These are phyloP conservation scores for Gossypium thurberi DNA, from an alignment of 345 rosid species.

Conservation along the genomic window DNA sequence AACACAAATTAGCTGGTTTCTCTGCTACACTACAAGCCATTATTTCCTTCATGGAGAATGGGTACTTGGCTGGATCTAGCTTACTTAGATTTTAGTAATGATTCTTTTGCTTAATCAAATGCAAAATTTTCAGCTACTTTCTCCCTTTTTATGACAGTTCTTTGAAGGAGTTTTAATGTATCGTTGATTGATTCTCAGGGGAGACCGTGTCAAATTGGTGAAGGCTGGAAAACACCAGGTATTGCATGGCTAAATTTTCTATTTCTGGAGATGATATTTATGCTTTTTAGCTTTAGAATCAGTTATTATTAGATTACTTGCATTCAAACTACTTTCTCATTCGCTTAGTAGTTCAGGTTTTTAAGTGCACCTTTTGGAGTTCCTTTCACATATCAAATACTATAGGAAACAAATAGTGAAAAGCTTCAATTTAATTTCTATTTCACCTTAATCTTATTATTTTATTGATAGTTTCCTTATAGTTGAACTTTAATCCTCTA, in stretches of 20 bases:
- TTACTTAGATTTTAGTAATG: constrained; percentile 9
- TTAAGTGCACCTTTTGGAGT: background rate
- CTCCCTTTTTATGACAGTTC: constrained; percentile 29
- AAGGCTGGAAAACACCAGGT: constrained; percentile 63
- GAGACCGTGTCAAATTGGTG: constrained; percentile 43
- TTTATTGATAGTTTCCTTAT: background rate
- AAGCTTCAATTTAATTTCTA: background rate
- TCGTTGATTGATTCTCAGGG: constrained; percentile 26
- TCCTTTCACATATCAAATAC: background rate
- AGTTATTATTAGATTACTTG: background rate
- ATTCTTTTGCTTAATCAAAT: background rate
- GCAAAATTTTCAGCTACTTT: background rate
- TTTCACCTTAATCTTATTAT: background rate
- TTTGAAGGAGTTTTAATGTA: background rate
- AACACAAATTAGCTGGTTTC: constrained; percentile 96
- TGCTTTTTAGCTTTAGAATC: background rate
- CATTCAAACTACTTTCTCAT: background rate
- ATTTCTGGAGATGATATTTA: background rate
- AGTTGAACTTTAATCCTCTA: background rate
- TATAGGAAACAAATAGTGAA: background rate
- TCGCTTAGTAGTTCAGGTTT: background rate
- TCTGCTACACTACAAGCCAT: constrained; percentile 98
- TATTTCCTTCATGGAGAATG: constrained; percentile 96
- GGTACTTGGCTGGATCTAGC: constrained; percentile 34
- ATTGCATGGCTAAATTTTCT: background rate